Conservation (phyloP, 2,329 filamentous ascomycete genomes). For the Paraphaeosphaeria minitans region DNA sequence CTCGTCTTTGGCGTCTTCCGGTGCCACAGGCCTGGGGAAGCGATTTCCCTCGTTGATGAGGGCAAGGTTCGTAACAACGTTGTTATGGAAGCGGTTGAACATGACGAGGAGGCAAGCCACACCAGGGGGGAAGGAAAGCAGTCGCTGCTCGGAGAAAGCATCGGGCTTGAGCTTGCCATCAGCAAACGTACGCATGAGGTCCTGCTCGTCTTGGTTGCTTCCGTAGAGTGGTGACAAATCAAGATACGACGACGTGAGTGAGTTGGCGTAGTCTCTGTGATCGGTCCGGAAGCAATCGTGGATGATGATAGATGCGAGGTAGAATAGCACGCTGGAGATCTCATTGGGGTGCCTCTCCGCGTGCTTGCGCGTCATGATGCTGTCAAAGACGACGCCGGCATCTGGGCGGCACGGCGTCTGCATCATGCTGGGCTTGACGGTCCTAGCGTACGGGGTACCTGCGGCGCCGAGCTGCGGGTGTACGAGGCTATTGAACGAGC, state of each 20-base stretch:
- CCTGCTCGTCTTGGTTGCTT: conserved; percentile 68
- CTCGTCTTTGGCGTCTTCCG: conserved; percentile 50
- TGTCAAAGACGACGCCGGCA: conserved; percentile 70
- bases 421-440: conserved; percentile 62
- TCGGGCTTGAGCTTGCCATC: conserved; percentile 74
- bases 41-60: conserved; percentile 84
- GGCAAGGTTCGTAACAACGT: conserved; percentile 77
- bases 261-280: conserved; percentile 65
- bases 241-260: conserved; percentile 74
- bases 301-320: conserved; percentile 70
- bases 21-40: conserved; percentile 68
- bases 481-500: conserved; percentile 62
- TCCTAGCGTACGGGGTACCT: conserved; percentile 70
- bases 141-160: conserved; percentile 68
- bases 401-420: conserved; percentile 68
- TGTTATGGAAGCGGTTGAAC: conserved; percentile 81
- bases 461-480: conserved; percentile 68
- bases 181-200: conserved; percentile 66
- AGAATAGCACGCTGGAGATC: conserved; percentile 78
- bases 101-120: conserved; percentile 71
- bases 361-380: conserved; percentile 66
- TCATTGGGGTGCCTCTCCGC: conserved; percentile 70
- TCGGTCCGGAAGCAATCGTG: conserved; percentile 69
- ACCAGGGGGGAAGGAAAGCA: conserved; percentile 70
- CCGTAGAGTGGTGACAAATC: conserved; percentile 77